phyloP scores from a whole-genome alignment of 2,329 filamentous ascomycete species.

The Mycosphaerella sp. region DNA sequence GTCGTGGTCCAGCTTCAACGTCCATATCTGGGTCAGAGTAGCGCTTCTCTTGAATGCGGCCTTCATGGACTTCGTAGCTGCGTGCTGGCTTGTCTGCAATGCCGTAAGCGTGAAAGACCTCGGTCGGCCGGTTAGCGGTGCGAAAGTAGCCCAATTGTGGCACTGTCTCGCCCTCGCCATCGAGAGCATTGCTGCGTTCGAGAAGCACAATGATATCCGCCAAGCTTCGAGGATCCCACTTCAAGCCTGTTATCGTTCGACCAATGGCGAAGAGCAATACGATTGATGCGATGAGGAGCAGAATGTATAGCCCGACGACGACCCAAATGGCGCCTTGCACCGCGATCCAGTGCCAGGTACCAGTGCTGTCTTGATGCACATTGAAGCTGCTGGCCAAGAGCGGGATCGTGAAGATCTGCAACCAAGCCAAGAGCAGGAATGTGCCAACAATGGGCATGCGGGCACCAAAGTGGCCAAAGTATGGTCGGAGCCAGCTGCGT shows the following conservation, averaged over 20 bases:
- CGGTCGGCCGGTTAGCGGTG: constrained; percentile 56
- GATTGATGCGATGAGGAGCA: constrained; percentile 55
- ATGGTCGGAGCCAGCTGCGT: constrained; percentile 62
- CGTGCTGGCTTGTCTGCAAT: constrained; percentile 50
- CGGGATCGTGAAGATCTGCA: constrained; percentile 72
- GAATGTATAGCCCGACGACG: constrained; percentile 64
- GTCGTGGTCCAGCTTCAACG: constrained; percentile 40
- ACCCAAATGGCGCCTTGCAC: constrained; percentile 75
- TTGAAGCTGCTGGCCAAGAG: constrained; percentile 73
- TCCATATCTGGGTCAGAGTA: constrained; percentile 30
- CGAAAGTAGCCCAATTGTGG: constrained; percentile 78
- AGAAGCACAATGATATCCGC: constrained; percentile 75
- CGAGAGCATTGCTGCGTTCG: constrained; percentile 70
- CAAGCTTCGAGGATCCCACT: constrained; percentile 78
- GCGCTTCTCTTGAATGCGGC: constrained; percentile 44
- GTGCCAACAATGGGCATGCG: constrained; percentile 63
- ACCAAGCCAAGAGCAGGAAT: constrained; percentile 64
- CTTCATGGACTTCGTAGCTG: constrained; percentile 47
- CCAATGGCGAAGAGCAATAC: constrained; percentile 55
- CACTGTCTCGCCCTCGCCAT: constrained; percentile 51
- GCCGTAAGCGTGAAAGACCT: constrained; percentile 76
- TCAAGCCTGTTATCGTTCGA: constrained; percentile 59
- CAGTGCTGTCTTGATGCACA: constrained; percentile 52
- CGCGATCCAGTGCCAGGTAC: constrained; percentile 70
- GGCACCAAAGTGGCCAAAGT: constrained; percentile 59